Base-by-base conservation (phyloP, 2,329 filamentous ascomycete genomes). In the Scytalidium sp. region DNA sequence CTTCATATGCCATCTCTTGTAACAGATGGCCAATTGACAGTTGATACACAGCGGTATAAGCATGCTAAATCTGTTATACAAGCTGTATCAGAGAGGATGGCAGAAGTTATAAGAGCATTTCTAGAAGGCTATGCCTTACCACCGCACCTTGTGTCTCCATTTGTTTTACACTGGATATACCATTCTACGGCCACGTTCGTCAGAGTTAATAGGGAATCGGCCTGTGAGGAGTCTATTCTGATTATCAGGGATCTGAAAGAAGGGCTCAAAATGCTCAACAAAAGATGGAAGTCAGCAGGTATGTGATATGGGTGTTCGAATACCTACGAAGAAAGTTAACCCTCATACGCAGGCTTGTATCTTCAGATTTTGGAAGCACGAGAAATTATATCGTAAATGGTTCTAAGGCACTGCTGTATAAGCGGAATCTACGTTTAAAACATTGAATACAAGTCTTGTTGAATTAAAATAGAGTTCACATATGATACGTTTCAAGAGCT, bases 241-340 rank as follows among this genome's bases (percentile, higher is more conserved):
- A 27, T 17, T 22, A 43, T 54, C 19, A 20, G 40, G 7, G 10
- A 48, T 1, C 40, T 51, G 19, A 56, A 54, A 45, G 17, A 3
- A 2, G 41, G 41, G 17, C 25, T 56, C 20, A 43, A 17, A 23
- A 11, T 41, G 2, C 49, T 55, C 42, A 48, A 51, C 20, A 22
- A n/a, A n/a, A 52, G 55, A 32, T 57, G 55, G 55, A 50, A 36
- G 22, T 25, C 53, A 42, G 46, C 51, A 19, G 46, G 50, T 54
- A 13, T 43, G 53, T 51, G 2, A 27, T 15, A 6, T 13, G 10
- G 7, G 13, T 15, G 3, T 39, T 21, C 15, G 32, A 10, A 32
- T 29, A 43, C 23, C 54, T 5, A 29, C 11, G 17, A 20, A 39
- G 43, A 19, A 46, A n/a, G n/a, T n/a, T n/a, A n/a, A n/a, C n/a